These are phyloP conservation scores for Erodium chrysanthum DNA, from an alignment of 441 rosid genomes.

Conservation along the genomic window DNA sequence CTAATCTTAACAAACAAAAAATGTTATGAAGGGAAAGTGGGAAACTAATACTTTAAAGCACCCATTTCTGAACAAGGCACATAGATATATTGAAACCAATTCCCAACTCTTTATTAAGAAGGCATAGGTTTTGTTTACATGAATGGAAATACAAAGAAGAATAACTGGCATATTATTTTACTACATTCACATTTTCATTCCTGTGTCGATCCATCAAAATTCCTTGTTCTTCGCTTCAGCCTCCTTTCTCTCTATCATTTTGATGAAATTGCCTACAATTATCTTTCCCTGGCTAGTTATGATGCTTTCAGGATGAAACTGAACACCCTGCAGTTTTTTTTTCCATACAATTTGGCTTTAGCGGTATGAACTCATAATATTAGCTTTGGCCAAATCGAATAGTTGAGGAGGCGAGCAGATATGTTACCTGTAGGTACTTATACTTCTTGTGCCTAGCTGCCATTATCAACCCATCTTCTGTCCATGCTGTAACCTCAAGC, in stretches of 20 bases:
- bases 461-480: constrained; percentile 84
- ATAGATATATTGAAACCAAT: background rate
- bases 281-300: constrained; percentile 63
- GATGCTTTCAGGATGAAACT: constrained; percentile 93
- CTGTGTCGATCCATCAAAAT: background rate
- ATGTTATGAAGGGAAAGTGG: too few species aligned
- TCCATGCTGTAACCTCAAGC: constrained; percentile 88
- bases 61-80: too few species aligned
- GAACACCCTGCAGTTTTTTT: constrained; percentile 58
- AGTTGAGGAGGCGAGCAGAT: too few species aligned
- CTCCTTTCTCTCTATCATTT: constrained; percentile 47
- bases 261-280: constrained; percentile 62
- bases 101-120: background rate
- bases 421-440: constrained; percentile 64
- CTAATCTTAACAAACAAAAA: too few species aligned
- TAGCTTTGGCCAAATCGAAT: too few species aligned
- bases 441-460: constrained; percentile 86
- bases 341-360: too few species aligned
- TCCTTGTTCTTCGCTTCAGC: constrained; percentile 42
- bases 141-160: background rate
- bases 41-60: too few species aligned
- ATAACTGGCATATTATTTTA: background rate
- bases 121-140: background rate
- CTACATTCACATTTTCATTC: background rate
- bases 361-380: too few species aligned